Base-by-base conservation (phyloP, 306 rosid genomes). In the Luffa aegyptiaca region DNA sequence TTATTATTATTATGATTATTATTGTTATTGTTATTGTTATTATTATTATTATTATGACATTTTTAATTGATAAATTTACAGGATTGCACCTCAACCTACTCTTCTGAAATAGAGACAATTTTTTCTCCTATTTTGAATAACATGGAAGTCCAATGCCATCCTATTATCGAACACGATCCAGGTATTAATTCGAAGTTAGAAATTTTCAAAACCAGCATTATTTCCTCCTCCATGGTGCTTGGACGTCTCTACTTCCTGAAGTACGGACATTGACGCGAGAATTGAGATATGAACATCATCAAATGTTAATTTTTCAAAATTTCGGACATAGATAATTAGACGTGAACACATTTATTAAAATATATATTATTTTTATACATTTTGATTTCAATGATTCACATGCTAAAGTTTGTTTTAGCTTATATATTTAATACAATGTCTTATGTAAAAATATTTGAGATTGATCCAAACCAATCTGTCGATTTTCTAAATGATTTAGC, bases 61-160 rank as follows among this genome's bases (percentile, higher is more conserved):
- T 74, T 74, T 48, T 16, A 3, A 31, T 20, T 73, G 17, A 63
- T 37, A 46, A 76, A 55, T 86, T 80, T 69, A 37, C 90, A 93
- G 98, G 98, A 89, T 42, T 73, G 87, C 73, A 78, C 73, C 80
- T 74, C 80, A 56, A 72, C 80, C 53, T 84, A 81, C 83, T 71
- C 88, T 49, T 85, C 88, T 57, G 86, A 84, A 86, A 57, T 89
- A 49, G 93, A 86, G 81, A 86, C 97, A 26, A 88, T 90, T 66
- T 91, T 93, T 86, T 93, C 98, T 84, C 94, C 97, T 86, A 86
- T 90, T 78, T 85, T 88, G 76, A 92, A 91, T 83, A 85, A 87
- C 17, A 52, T 85, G 63, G 93, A 87, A 79, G 83, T 80, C 76
- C 82, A 77, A 59, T 78, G 81, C 78, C 89, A 87, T 84, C 85